Conservation (phyloP, 805 yeast genomes). For the Saturnispora besseyi region DNA sequence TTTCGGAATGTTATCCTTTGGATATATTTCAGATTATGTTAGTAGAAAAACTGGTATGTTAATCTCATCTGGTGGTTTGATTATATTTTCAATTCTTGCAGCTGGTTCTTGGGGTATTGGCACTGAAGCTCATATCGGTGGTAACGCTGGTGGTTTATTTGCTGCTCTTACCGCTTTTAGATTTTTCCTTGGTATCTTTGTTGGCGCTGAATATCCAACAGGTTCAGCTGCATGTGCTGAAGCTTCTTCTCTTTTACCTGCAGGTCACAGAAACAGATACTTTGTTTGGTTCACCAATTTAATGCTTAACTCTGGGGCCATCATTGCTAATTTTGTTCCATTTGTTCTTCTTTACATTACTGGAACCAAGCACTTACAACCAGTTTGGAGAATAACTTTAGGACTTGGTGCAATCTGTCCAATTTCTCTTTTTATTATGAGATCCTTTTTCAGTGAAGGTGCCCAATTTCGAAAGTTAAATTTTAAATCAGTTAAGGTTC, state of each 20-base stretch:
- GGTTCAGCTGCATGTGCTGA: slow-evolving; percentile 93
- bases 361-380: slow-evolving; percentile 56
- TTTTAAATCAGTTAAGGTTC: slow-evolving; percentile 55
- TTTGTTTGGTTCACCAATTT: slow-evolving; percentile 83
- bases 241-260: slow-evolving; percentile 70
- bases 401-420: slow-evolving; percentile 92
- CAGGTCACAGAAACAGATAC: slow-evolving; percentile 80
- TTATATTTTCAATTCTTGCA: slow-evolving; percentile 67
- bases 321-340: slow-evolving; percentile 75
- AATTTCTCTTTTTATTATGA: slow-evolving; percentile 61
- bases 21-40: slow-evolving; percentile 68
- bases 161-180: slow-evolving; percentile 78
- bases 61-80: slow-evolving; percentile 63
- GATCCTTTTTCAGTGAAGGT: slow-evolving; percentile 69
- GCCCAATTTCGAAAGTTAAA: slow-evolving; percentile 60
- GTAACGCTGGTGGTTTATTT: slow-evolving; percentile 65
- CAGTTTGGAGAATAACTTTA: slow-evolving; percentile 86
- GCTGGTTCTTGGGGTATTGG: slow-evolving; percentile 84
- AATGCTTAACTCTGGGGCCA: slow-evolving; percentile 84
- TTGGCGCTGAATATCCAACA: slow-evolving; percentile 93
- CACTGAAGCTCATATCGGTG: slow-evolving; percentile 27
- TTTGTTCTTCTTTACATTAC: slow-evolving; percentile 80
- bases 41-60: slow-evolving; percentile 83
- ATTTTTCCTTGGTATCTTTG: slow-evolving; percentile 81
- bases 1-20: slow-evolving; percentile 75